Percentiles rank a stretch among this genome's conserved stretches.
Evolutionary conservation across 2,329 filamentous ascomycete species (phyloP).

Genomic region (Herpotrichia juniperi): DNA sequence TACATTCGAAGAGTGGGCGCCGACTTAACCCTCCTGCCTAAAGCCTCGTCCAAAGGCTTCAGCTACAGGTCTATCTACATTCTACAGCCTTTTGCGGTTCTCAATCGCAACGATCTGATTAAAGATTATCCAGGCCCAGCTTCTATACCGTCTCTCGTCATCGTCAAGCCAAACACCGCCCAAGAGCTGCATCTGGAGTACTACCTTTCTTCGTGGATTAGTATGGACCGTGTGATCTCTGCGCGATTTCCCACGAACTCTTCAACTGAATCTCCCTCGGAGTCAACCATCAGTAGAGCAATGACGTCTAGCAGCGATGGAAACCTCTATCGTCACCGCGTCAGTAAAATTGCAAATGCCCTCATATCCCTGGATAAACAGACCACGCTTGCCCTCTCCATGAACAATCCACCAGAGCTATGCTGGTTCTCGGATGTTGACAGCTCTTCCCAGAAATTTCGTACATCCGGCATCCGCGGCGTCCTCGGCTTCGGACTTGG

Average conservation of each 20-base stretch:
- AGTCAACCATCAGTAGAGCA: background rate
- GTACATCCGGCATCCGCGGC: background rate
- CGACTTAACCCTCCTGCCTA: constrained; percentile 1
- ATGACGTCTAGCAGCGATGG: background rate
- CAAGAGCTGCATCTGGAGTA: background rate
- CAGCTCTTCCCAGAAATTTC: background rate
- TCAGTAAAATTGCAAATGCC: background rate
- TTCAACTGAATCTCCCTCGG: background rate
- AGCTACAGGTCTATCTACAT: constrained; percentile 8
- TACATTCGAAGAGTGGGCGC: constrained; percentile 1
- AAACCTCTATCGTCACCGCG: background rate
- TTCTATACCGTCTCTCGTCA: constrained; percentile 2
- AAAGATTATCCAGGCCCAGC: background rate
- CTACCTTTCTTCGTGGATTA: constrained; percentile 6
- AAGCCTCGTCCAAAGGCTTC: background rate
- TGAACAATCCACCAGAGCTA: background rate
- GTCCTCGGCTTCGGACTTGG: background rate
- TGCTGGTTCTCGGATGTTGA: constrained; percentile 1
- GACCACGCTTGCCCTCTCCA: background rate
- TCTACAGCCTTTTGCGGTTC: background rate
- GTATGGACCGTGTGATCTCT: background rate
- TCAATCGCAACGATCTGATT: background rate
- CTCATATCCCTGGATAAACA: background rate
- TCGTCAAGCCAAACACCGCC: background rate
- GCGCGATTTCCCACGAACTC: background rate